Evolutionary conservation across 495 filamentous ascomycete species (phyloP), one percentile per base, ranked within the genome.

Genomic region (Evansstolkia leycettana): DNA sequence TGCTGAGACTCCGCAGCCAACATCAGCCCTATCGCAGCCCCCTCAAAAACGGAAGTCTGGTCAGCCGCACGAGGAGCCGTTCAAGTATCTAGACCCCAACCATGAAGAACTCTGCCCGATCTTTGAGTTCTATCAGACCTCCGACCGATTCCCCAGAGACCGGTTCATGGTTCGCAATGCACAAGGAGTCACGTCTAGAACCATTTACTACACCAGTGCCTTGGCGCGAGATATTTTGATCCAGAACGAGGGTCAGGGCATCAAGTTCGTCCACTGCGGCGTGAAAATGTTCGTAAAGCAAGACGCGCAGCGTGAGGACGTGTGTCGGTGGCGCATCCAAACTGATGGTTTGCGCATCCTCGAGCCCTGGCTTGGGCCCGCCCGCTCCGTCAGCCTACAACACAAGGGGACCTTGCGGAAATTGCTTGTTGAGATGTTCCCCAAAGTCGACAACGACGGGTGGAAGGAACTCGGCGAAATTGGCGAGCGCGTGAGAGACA

Each of bases 201-300:
- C 85, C 12, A 86, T 98, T 35, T 98, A 98, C 69, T 98, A 95
- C 65, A 93, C 85, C 33, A 84, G 77, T 36, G 67, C 73, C n/a
- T 68, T 95, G 8, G 81, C 83, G 1, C 77, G 82, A 10, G 78
- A 84, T 41, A 92, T 98, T 35, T 70, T 98, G 2, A 62, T 59
- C 6, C 57, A 72, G 35, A 98, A 96, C 52, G 85, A 94, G 54
- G 82, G 82, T 16, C 77, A 77, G 10, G 85, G 87, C 17, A 77
- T 96, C 57, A 93, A 86, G 58, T 95, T 98, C 52, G 80, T 96
- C 26, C 90, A 98, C 58, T 87, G 82, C 39, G 90, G 90, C 40
- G 84, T 98, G 17, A 93, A 93, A 63, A 94, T 95, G 78, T 96
- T 94, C 56, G 84, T 96, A 57, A 90, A 89, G 62, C 90, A 98